Conservation (phyloP, 148 eudicot genomes). For the Tetragonia tetragonoides region DNA sequence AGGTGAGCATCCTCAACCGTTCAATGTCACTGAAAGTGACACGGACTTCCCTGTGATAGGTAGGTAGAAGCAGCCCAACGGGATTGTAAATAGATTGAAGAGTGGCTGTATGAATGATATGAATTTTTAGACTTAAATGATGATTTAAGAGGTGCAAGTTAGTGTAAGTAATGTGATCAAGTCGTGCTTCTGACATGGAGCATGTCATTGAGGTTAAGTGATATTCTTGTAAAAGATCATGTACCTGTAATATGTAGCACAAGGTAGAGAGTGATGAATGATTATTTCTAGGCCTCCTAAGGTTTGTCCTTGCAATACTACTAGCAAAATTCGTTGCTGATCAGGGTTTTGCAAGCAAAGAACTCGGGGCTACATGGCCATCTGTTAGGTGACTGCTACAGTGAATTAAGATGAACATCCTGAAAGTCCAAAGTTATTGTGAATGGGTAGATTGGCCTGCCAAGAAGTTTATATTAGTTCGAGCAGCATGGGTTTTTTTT, state of each 20-base stretch:
- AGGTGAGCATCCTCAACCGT: constrained; percentile 59
- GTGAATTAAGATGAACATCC: background rate
- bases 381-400: background rate
- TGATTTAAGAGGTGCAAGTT: constrained; percentile 8
- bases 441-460: no score
- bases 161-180: constrained; percentile 10
- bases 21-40: constrained; percentile 74
- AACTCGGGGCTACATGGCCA: no score
- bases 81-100: constrained; percentile 43
- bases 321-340: background rate
- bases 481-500: no score
- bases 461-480: no score
- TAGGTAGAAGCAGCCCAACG: constrained; percentile 26
- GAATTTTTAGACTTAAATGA: constrained; percentile 13
- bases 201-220: constrained; percentile 10
- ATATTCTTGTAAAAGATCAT: constrained; percentile 14
- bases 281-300: background rate
- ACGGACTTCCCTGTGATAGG: constrained; percentile 54
- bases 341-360: background rate
- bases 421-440: no score
- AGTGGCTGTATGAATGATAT: constrained; percentile 15
- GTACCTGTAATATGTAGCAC: background rate
- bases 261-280: background rate
- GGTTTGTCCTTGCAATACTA: background rate
- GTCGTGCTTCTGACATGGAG: background rate